Evolutionary conservation across 345 rosid genomes (phyloP).

Genomic region (Nasturtium officinale): DNA sequence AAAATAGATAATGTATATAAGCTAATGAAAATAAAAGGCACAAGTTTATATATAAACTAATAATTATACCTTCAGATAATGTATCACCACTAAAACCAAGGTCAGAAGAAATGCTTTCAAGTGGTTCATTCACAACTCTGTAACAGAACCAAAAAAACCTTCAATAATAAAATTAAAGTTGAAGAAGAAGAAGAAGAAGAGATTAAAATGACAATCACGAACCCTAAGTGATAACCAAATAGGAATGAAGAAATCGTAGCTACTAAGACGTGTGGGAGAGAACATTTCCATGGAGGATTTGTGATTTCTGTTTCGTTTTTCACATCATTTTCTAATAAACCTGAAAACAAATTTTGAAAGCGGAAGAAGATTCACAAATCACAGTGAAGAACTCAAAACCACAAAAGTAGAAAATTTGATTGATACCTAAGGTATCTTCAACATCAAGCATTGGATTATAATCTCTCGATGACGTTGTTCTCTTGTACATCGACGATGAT

Average conservation of each 20-base stretch:
- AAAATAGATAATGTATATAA: not conserved
- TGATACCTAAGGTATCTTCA: constrained; percentile 66
- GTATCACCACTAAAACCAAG: constrained; percentile 90
- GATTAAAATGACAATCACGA: constrained; percentile 24
- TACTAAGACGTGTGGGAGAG: constrained; percentile 81
- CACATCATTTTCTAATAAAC: constrained; percentile 45
- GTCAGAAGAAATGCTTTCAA: constrained; percentile 83
- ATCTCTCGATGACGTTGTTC: constrained; percentile 69
- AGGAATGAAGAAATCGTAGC: constrained; percentile 83
- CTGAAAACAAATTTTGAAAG: constrained; percentile 47
- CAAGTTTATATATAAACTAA: not conserved
- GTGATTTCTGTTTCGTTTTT: constrained; percentile 49
- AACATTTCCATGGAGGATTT: constrained; percentile 84
- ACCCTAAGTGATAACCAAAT: constrained; percentile 98
- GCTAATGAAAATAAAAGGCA: not conserved
- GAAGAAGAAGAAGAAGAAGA: not conserved
- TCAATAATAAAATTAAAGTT: not conserved
- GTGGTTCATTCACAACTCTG: constrained; percentile 98
- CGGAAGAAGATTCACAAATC: too few species aligned
- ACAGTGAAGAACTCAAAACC: too few species aligned
- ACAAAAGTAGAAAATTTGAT: not conserved
- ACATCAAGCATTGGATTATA: constrained; percentile 47
- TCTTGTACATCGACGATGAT: constrained; percentile 63
- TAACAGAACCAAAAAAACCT: not conserved
- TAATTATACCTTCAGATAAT: constrained; percentile 77